phyloP scores from a whole-genome alignment of 139 green algal genomes.

The Picochlorum costavermella region DNA sequence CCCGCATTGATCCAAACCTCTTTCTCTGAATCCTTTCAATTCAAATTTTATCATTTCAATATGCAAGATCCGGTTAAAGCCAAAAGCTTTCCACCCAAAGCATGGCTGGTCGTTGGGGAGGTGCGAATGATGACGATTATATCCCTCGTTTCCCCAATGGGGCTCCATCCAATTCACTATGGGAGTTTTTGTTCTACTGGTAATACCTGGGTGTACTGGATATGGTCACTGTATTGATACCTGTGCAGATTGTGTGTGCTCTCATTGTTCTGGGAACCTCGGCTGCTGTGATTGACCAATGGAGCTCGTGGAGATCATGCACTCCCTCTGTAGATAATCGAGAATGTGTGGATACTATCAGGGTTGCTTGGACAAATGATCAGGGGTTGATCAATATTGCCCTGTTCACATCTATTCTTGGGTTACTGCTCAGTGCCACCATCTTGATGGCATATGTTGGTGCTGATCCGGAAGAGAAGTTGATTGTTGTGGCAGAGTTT shows the following conservation, averaged over 20 bases:
- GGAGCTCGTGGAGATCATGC: not conserved
- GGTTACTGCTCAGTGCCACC: not conserved
- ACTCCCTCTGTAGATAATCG: too few species aligned
- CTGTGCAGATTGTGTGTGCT: slow-evolving; percentile 1
- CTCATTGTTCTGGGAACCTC: not conserved
- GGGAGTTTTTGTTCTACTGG: too few species aligned
- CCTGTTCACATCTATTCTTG: not conserved
- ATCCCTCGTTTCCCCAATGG: too few species aligned
- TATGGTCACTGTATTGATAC: too few species aligned
- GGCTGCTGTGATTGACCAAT: slow-evolving; percentile 1
- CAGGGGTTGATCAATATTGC: too few species aligned
- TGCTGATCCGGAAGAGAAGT: not conserved
- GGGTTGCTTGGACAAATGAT: too few species aligned
- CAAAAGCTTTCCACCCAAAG: not conserved
- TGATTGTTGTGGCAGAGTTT: not conserved
- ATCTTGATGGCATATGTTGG: not conserved
- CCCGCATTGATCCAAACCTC: too few species aligned
- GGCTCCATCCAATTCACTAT: too few species aligned
- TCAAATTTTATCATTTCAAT: not conserved
- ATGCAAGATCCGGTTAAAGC: slow-evolving; percentile 1
- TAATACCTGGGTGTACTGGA: too few species aligned
- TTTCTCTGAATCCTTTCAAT: not conserved
- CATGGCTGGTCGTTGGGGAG: not conserved
- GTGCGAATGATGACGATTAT: not conserved
- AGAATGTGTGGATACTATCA: too few species aligned